These are phyloP conservation scores for Orbilia ellipsospora DNA, from an alignment of 2,329 filamentous ascomycete species.

Conservation along the genomic window DNA sequence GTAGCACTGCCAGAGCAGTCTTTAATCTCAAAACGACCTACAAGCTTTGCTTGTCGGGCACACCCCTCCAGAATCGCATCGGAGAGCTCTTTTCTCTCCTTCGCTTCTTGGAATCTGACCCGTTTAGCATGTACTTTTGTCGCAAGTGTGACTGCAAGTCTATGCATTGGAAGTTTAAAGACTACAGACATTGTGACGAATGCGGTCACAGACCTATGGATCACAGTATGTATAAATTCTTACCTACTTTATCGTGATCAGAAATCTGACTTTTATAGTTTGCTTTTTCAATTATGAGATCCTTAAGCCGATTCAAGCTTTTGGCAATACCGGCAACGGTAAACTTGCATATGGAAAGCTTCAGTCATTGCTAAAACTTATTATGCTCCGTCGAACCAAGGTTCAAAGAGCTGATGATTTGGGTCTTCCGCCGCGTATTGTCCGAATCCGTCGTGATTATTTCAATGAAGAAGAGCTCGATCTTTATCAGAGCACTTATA, in stretches of 20 bases:
- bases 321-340: slow-evolving; percentile 72
- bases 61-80: slow-evolving; percentile 94
- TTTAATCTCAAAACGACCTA: slow-evolving; percentile 88
- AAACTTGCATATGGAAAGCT: slow-evolving; percentile 81
- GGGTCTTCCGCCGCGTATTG: slow-evolving; percentile 95
- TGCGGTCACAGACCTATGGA: slow-evolving; percentile 58
- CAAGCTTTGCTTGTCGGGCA: slow-evolving; percentile 96
- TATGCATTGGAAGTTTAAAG: slow-evolving; percentile 76
- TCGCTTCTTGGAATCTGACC: slow-evolving; percentile 86
- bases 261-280: slow-evolving; percentile 69
- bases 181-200: slow-evolving; percentile 56
- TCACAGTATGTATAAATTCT: slow-evolving; percentile 39
- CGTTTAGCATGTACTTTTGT: slow-evolving; percentile 94
- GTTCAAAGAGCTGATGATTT: slow-evolving; percentile 92
- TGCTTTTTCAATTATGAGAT: slow-evolving; percentile 95
- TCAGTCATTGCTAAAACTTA: slow-evolving; percentile 85
- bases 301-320: slow-evolving; percentile 80
- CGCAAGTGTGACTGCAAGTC: slow-evolving; percentile 83
- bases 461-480: slow-evolving; percentile 97
- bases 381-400: slow-evolving; percentile 96
- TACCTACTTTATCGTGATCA: slow-evolving; percentile 52
- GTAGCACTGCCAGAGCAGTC: slow-evolving; percentile 92
- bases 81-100: slow-evolving; percentile 96
- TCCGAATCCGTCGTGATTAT: slow-evolving; percentile 91
- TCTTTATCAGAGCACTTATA: slow-evolving; percentile 96